Evolutionary conservation across 2,329 filamentous ascomycete species (phyloP), one percentile per base, ranked within the genome.

Genomic region (Rugonectria rugulosa): DNA sequence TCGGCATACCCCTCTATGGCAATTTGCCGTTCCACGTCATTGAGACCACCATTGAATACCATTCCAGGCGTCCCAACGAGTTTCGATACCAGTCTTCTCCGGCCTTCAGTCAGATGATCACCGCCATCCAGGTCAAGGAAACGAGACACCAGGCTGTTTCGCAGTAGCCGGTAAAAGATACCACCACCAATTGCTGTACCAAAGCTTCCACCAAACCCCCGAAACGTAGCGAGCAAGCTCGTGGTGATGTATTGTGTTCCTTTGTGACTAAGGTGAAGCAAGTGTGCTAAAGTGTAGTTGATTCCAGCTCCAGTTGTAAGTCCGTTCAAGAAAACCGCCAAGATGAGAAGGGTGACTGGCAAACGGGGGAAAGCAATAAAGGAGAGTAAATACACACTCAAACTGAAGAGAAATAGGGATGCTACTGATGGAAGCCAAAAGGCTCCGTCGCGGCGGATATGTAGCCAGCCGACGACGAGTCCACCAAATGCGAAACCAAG

Each of bases 251-350:
- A 92, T 65, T 93, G 89, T 1, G 86, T 85, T 6, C 84, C 79
- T 1, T 83, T 79, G 0, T 78, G 77, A 0, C 88, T 89, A 5
- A 94, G 78, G 69, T 95, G 89, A 5, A 96, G 79, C 5, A 93
- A 72, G 66, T 96, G 92, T 0, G 91, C 90, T 3, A 96, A 81
- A 0, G 88, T 90, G 73, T 96, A 96, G 72, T 94, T 95, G 53
- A 94, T 76, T 6, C 84, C 80, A 0, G 89, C 87, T 11, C 91
- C 91, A 0, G 88, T 89, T 59, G 82, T 82, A 37, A 92, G 77
- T 1, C 91, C 92, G 68, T 93, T 92, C 40, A 82, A 41, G 66
- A 92, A 88, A 2, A 91, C 81, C 14, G 83, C 73, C 5, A 79
- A 57, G 6, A 92, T 71, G 63, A 89, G 90, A 1, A 82, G 64